Evolutionary conservation across 2,329 filamentous ascomycete genomes (phyloP), one percentile per base, ranked within the genome.

Genomic region (Talaromyces sp.): DNA sequence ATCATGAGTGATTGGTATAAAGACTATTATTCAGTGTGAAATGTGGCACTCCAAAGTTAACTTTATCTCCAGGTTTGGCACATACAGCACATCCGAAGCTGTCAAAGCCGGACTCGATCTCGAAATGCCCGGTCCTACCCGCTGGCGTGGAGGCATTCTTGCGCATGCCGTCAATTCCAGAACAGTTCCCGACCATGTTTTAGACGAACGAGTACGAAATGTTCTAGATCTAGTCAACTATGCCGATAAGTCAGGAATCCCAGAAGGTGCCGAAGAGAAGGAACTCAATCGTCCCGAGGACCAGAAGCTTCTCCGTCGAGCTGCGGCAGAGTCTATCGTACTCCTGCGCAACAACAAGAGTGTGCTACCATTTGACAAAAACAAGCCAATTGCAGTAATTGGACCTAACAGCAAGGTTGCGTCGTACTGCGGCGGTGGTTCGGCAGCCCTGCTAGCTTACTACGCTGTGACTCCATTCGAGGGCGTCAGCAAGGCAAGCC

Each of bases 341-440:
- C 79, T 93, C 13, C 77, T 92, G 55, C 91, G 92, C 76, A 93
- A 93, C 65, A 82, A 90, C 13, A 81, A 82, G 42, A 78, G 78
- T 15, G 71, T 88, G 0, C 78, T 93, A 1, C 90, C 90, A 0
- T 70, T 85, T 58, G 73, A 75, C 44, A 78, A 77, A 54, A 72
- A 73, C 27, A 76, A 79, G 61, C 75, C 79, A 0, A 73, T 82
- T 13, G 78, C 82, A 11, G 76, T 85, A 19, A 84, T 85, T 61
- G 84, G 82, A 3, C 82, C 82, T 13, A 84, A 85, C 61, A 76
- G 82, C 11, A 81, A 79, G 56, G 72, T 76, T 32, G 73, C 77
- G 27, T 68, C 76, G 1, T 80, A 77, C 66, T 79, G 87, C 66
- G 88, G 88, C 39, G 88, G 87, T 61, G 88, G 88, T 22, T 88